Conservation (phyloP, 2,329 filamentous ascomycete genomes). For the Penicillium griseofulvum region DNA sequence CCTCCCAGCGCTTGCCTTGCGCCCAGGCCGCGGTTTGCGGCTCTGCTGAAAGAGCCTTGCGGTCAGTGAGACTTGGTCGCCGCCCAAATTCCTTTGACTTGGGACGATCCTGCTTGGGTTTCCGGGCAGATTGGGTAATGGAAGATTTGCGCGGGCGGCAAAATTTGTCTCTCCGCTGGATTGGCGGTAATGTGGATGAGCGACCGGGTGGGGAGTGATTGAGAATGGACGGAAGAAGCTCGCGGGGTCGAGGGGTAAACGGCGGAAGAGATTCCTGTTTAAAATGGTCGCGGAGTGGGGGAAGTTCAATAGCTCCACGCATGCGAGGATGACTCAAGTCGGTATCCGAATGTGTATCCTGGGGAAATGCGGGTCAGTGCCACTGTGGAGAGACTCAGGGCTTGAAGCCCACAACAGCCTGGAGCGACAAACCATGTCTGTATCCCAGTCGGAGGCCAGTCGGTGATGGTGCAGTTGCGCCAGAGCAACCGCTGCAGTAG, state of each 20-base stretch:
- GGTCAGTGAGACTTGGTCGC: constrained; percentile 69
- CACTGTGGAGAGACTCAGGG: constrained; percentile 17
- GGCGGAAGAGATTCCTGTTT: constrained; percentile 72
- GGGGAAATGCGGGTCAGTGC: constrained; percentile 23
- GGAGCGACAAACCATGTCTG: constrained; percentile 59
- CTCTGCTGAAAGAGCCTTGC: constrained; percentile 84
- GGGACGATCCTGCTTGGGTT: constrained; percentile 75
- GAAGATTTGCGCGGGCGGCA: constrained; percentile 80
- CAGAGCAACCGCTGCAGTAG: constrained; percentile 79
- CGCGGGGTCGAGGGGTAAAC: constrained; percentile 61
- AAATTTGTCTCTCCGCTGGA: constrained; percentile 70
- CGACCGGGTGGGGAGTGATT: constrained; percentile 76
- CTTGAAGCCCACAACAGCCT: constrained; percentile 7
- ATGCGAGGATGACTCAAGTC: constrained; percentile 64
- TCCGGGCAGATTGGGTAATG: constrained; percentile 72
- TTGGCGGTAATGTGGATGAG: constrained; percentile 81
- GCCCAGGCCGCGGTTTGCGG: constrained; percentile 68
- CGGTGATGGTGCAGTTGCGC: constrained; percentile 81
- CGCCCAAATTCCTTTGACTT: constrained; percentile 73
- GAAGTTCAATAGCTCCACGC: constrained; percentile 67
- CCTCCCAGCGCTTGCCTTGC: constrained; percentile 90
- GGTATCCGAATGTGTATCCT: constrained; percentile 71
- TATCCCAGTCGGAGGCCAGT: constrained; percentile 73
- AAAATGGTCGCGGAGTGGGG: constrained; percentile 65
- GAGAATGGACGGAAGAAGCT: constrained; percentile 79